phyloP scores from a whole-genome alignment of 139 green algal species.

The Ulvella scutata region DNA sequence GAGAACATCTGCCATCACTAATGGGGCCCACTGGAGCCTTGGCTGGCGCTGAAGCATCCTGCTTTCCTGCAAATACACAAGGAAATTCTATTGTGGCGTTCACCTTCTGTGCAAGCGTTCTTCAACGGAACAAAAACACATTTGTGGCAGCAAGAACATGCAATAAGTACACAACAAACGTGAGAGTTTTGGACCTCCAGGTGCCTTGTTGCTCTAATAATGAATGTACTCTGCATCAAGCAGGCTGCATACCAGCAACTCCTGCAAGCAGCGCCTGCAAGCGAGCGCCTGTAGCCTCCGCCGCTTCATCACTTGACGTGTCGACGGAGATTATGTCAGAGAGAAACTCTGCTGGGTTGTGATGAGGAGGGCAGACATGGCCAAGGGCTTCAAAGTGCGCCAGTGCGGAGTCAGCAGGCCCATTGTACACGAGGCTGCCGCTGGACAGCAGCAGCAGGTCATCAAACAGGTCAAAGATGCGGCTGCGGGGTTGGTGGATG shows the following conservation, averaged over 20 bases:
- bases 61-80: no score
- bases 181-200: no score
- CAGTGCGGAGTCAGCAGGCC: constrained; percentile 24
- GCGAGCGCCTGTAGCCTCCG: constrained; percentile 23
- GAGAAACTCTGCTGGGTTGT: constrained; percentile 79
- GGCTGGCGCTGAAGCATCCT: no score
- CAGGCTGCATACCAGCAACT: not conserved
- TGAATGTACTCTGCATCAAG: no score
- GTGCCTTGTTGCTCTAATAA: no score
- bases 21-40: no score
- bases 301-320: constrained; percentile 29
- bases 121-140: no score
- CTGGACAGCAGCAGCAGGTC: constrained; percentile 71
- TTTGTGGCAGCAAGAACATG: no score
- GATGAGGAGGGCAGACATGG: constrained; percentile 51
- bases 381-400: constrained; percentile 52
- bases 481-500: constrained; percentile 72
- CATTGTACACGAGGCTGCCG: constrained; percentile 28
- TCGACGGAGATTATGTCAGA: constrained; percentile 80
- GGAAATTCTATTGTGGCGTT: no score
- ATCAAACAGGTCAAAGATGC: constrained; percentile 81
- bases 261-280: constrained; percentile 13
- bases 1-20: no score
- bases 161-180: no score
- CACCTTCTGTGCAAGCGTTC: no score